Percentiles rank a stretch among this genome's conserved stretches.
These are phyloP conservation scores for Phaffia australis DNA, from an alignment of 768 basidiomycete species.

Conservation along the genomic window DNA sequence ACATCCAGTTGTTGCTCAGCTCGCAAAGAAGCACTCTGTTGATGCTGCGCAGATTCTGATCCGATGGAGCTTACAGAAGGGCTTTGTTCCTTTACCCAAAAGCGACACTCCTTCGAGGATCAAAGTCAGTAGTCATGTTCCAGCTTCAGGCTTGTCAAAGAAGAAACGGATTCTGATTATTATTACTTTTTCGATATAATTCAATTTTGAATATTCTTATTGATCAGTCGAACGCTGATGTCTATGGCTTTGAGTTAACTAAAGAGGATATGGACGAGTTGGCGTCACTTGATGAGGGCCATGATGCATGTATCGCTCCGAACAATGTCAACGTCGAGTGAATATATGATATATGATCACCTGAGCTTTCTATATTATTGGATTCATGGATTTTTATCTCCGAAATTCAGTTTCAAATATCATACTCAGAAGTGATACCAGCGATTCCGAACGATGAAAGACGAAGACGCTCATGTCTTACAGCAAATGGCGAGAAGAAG, in stretches of 20 bases:
- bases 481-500: no score
- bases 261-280: conserved; percentile 55
- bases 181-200: not conserved
- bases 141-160: conserved; percentile 32
- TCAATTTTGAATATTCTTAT: conserved; percentile 22
- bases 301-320: not conserved
- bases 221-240: conserved; percentile 48
- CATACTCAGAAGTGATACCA: no score
- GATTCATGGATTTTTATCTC: no score
- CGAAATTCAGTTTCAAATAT: no score
- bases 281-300: conserved; percentile 52
- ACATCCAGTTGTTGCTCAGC: not conserved
- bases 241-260: conserved; percentile 65
- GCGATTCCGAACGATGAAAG: no score
- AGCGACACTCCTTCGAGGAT: conserved; percentile 62
- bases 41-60: conserved; percentile 42
- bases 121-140: conserved; percentile 18
- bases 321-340: not conserved
- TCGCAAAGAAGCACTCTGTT: not conserved
- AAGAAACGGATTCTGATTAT: not conserved
- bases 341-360: not conserved
- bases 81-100: conserved; percentile 69
- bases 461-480: no score
- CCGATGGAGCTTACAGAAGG: conserved; percentile 43
- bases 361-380: no score